Base-by-base conservation (phyloP, 768 basidiomycete species). In the Collybia sordida region DNA sequence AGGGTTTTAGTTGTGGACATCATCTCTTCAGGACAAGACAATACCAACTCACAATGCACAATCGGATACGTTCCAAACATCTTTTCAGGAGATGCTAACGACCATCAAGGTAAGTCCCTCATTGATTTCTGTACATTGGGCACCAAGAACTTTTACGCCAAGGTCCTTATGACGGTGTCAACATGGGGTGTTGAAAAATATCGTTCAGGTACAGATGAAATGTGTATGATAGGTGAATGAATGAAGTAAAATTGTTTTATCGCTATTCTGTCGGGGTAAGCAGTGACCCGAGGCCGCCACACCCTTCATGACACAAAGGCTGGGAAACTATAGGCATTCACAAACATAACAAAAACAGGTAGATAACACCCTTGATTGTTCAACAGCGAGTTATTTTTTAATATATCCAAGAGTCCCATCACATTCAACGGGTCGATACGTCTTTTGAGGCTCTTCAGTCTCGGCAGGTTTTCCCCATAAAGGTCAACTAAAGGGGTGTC, bases 371-470 rank as follows among this genome's bases (percentile, higher is more conserved):
- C n/a, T n/a, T n/a, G n/a, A n/a, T n/a, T n/a, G n/a, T n/a, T n/a
- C n/a, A n/a, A n/a, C n/a, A n/a, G n/a, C n/a, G n/a, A n/a, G n/a
- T n/a, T n/a, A n/a, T n/a, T n/a, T n/a, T n/a, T n/a, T n/a, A n/a
- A n/a, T n/a, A n/a, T n/a, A n/a, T n/a, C n/a, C n/a, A n/a, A n/a
- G n/a, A n/a, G 74, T 12, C 73, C 76, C 84, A 88, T 88, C 34
- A 86, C 72, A 56, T 80, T 73, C 9, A 65, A 44, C 0, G 85
- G 85, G 60, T 88, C 86, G 45, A 80, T 69, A 18, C 41, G 46
- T 47, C 52, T 57, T 58, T 78, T 81, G 15, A 85, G 60, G 7
- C 45, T 52, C 47, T 59, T 52, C 50, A 86, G 55, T 43, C 42
- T 60, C 12, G 59, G 58, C 2, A 87, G 41, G 50, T 84, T 80